Conservation (phyloP, 306 rosid genomes). For the Lotus japonicus region DNA sequence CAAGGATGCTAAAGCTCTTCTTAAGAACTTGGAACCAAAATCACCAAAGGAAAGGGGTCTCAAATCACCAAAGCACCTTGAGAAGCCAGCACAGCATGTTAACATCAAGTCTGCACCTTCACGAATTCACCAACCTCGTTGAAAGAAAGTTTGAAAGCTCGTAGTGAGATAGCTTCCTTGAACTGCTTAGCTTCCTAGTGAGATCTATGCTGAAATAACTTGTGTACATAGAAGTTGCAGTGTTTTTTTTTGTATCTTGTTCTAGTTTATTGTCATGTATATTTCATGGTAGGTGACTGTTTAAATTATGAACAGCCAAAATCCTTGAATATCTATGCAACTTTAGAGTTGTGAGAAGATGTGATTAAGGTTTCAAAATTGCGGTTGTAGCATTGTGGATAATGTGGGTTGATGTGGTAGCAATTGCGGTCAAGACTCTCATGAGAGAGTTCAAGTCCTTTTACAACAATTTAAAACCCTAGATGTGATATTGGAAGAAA, state of each 20-base stretch:
- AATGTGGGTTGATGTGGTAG: too few relatives aligned
- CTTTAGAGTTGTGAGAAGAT: too few relatives aligned
- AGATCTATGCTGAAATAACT: neutral
- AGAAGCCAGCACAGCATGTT: constrained; percentile 41
- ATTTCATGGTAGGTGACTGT: constrained; percentile 14
- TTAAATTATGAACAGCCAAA: neutral
- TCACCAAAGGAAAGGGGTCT: constrained; percentile 32
- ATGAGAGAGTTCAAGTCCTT: too few relatives aligned
- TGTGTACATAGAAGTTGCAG: constrained; percentile 21
- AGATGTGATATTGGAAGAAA: too few relatives aligned
- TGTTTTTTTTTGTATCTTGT: neutral
- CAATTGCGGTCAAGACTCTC: too few relatives aligned
- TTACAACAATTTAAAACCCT: too few relatives aligned
- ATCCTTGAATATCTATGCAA: neutral
- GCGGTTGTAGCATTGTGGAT: too few relatives aligned
- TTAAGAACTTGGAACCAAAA: constrained; percentile 28
- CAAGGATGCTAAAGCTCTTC: constrained; percentile 28
- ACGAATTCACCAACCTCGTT: constrained; percentile 55
- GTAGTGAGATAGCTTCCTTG: neutral
- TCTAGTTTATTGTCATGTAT: neutral
- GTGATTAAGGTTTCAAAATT: too few relatives aligned
- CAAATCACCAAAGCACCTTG: constrained; percentile 29
- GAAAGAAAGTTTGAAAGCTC: neutral
- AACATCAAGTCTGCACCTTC: constrained; percentile 33
- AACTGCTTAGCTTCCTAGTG: neutral